These are phyloP conservation scores for Lophium mytilinum DNA, from an alignment of 495 filamentous ascomycete genomes.

Conservation along the genomic window DNA sequence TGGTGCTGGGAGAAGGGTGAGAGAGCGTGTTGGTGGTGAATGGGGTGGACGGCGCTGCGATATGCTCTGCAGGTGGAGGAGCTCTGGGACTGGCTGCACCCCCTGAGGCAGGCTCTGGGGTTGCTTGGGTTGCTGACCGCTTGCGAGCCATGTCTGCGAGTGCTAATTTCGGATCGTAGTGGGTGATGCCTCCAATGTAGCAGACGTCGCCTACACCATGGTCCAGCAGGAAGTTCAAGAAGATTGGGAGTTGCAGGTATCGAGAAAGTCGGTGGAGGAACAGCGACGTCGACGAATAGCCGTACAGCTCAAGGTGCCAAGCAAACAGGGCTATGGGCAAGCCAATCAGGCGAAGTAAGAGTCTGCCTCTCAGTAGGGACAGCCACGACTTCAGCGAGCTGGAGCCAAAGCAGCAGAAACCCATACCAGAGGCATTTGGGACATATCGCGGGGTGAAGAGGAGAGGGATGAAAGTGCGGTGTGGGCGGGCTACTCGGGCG, in stretches of 20 bases:
- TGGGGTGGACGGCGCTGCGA: slow-evolving; percentile 1
- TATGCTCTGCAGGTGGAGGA: neutral
- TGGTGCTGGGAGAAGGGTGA: neutral
- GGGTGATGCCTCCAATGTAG: slow-evolving; percentile 1
- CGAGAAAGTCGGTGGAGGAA: slow-evolving; percentile 24
- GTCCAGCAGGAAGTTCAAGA: slow-evolving; percentile 7
- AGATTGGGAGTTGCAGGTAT: slow-evolving; percentile 9
- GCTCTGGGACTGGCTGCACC: slow-evolving; percentile 3
- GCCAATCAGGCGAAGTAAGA: slow-evolving; percentile 12
- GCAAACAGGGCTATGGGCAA: slow-evolving; percentile 17
- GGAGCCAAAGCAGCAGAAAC: slow-evolving; percentile 15
- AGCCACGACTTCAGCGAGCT: slow-evolving; percentile 19
- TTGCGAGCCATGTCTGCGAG: slow-evolving; percentile 3
- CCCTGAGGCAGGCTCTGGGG: slow-evolving; percentile 4
- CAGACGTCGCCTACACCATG: slow-evolving; percentile 10
- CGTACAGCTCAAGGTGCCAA: slow-evolving; percentile 22
- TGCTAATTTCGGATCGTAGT: neutral
- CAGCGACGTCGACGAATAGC: slow-evolving; percentile 15
- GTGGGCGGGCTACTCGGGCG: too few relatives aligned
- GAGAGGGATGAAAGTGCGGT: neutral
- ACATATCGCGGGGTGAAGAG: slow-evolving; percentile 11
- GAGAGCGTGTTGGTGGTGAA: slow-evolving; percentile 5
- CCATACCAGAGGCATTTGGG: slow-evolving; percentile 19
- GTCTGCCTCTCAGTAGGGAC: slow-evolving; percentile 10
- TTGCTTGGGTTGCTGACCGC: slow-evolving; percentile 14